Base-by-base conservation (phyloP, 192 early-diverging fungal genomes). In the Gigaspora rosea region DNA sequence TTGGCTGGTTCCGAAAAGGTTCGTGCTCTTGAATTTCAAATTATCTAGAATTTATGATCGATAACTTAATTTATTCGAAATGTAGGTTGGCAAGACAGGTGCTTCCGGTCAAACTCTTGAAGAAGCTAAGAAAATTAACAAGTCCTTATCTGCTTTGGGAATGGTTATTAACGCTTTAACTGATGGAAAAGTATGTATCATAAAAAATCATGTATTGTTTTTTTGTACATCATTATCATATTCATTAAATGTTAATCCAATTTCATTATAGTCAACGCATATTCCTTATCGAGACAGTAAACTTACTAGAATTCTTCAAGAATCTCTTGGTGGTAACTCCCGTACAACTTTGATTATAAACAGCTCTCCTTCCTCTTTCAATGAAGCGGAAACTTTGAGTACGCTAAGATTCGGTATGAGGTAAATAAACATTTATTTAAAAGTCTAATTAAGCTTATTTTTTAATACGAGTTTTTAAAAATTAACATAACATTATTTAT, bases 71-170 rank as follows among this genome's bases (percentile, higher is more conserved):
- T 16, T 4, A 15, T 22, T 59, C 8, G 7, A 48, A 46, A 41
- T 58, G 15, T 67, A 80, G 79, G 88, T 94, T 35, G 93, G 92
- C 59, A 99, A 99, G 82, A 99, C 98, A 41, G 97, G 96, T 63
- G 98, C 98, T 8, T 94, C 95, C 2, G 97, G 98, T 47, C 98
- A 99, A 82, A 98, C 96, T 2, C 83, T 99, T 47, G 98, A 99
- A 82, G 98, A 99, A 80, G 98, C 98, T 78, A 99, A 99, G 83
- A 99, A 97, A 85, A 99, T 99, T 88, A 99, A 99, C 89, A 97
- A 97, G 83, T 97, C 96, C 0, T 87, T 99, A 8, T 95, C 97
- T 8, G 95, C 97, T 0, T 87, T 99, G 58, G 98, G 98, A 66
- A 99, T 98, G 95, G 98, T 99, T 78, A 99, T 99, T 80, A 98